phyloP scores from a whole-genome alignment of 2,329 filamentous ascomycete species.

The Epichloe gansuensis region DNA sequence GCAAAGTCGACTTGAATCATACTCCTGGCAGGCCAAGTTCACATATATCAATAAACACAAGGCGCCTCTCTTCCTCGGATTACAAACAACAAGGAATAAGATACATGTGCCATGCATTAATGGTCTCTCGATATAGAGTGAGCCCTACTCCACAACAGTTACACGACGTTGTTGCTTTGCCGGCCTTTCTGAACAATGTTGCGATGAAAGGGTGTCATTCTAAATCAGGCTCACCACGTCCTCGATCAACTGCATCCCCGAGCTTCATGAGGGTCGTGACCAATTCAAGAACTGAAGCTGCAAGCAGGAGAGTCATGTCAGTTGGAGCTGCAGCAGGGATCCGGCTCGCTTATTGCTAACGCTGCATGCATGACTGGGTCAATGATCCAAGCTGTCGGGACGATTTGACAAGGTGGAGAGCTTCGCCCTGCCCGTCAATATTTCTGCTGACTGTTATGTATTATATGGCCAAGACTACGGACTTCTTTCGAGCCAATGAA shows the following conservation, averaged over 20 bases:
- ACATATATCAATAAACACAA: neutral
- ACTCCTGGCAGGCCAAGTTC: neutral
- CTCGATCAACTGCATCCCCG: neutral
- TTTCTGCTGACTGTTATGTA: neutral
- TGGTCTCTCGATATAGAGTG: neutral
- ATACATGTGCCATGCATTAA: neutral
- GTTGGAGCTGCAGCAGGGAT: slow-evolving; percentile 4
- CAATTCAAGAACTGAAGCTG: neutral
- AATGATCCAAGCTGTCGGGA: slow-evolving; percentile 7
- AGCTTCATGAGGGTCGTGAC: neutral
- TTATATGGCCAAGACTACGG: neutral
- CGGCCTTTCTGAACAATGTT: neutral
- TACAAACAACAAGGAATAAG: no score
- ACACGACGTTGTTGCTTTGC: neutral
- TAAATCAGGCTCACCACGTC: neutral
- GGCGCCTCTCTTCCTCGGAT: neutral
- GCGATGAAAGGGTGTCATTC: neutral
- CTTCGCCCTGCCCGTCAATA: neutral
- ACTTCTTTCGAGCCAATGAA: neutral
- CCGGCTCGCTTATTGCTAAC: slow-evolving; percentile 3
- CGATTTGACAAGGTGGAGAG: neutral
- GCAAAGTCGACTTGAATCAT: neutral
- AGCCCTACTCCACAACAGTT: neutral
- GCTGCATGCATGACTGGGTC: slow-evolving; percentile 1
- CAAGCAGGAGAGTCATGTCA: neutral